Evolutionary conservation across 2,329 filamentous ascomycete species (phyloP), one percentile per base, ranked within the genome.

Genomic region (Tricladium varicosporioides): DNA sequence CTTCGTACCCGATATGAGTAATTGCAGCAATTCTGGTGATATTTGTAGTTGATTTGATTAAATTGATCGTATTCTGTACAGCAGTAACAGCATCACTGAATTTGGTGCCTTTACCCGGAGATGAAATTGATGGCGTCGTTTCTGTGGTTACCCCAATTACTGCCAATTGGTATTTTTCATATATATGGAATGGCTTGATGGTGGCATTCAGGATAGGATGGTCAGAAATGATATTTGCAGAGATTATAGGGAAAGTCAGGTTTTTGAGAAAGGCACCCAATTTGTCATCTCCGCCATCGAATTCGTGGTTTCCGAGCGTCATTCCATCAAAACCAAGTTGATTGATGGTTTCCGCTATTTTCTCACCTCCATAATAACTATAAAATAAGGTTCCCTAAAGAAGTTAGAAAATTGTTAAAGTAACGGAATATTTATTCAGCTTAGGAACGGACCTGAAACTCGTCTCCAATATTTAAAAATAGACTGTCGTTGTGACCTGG

Each of bases 231-330:
- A 88, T 79, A 62, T 88, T 88, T 62, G 83, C 82, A 16, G 81
- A 82, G 42, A 87, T 73, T 58, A 87, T 74, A 2, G 85, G 85
- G 66, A 88, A 87, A 0, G 83, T 87, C 54, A 88, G 68, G 66
- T 87, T 87, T 52, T 77, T 71, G 36, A 88, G 70, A 65, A 87
- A 88, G 22, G 79, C 75, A 45, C 82, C 85, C 0, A 88, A 76
- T 69, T 80, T 72, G 53, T 86, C 82, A 56, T 87, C 84, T 42
- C 85, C 85, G 5, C 77, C 80, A 63, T 88, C 85, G 67, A 84
- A 88, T 69, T 87, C 85, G 65, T 87, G 84, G 72, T 87, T 87
- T 14, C 84, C 84, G 1, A 87, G 72, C 0, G 84, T 87, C 84
- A 88, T 87, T 63, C 80, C 83, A 59, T 86, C 82, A 62, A 88